These are phyloP conservation scores for Filosporella fistucella DNA, from an alignment of 495 filamentous ascomycete species.

Conservation along the genomic window DNA sequence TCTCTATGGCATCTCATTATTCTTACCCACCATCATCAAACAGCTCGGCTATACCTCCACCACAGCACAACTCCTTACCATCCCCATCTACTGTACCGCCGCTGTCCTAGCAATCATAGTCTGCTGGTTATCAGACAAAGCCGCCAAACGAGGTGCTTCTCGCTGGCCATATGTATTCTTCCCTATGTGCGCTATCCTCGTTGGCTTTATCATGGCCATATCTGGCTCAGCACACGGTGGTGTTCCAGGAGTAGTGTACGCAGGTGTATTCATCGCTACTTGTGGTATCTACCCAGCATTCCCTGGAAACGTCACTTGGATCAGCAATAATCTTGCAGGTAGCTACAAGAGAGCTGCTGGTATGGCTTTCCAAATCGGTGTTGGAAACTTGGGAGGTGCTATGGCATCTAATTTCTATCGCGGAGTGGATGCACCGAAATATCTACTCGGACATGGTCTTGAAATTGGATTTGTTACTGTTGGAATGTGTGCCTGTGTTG, in stretches of 20 bases:
- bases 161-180: constrained; percentile 61
- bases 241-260: constrained; percentile 64
- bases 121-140: constrained; percentile 56
- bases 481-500: constrained; percentile 53
- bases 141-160: constrained; percentile 33
- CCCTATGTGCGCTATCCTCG: constrained; percentile 52
- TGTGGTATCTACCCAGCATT: constrained; percentile 58
- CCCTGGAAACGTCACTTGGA: constrained; percentile 68
- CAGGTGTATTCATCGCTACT: constrained; percentile 67
- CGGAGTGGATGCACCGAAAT: constrained; percentile 55
- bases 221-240: constrained; percentile 32
- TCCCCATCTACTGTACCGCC: constrained; percentile 32
- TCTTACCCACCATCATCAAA: constrained; percentile 61
- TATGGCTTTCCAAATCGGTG: constrained; percentile 72
- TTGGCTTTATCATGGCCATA: constrained; percentile 61
- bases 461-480: constrained; percentile 62
- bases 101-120: constrained; percentile 53
- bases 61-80: constrained; percentile 28
- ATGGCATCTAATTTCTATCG: constrained; percentile 81
- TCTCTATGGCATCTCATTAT: constrained; percentile 40
- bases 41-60: constrained; percentile 22
- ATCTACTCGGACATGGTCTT: constrained; percentile 62
- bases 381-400: constrained; percentile 67
- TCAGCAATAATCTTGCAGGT: constrained; percentile 66
- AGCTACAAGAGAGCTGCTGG: constrained; percentile 67